Conservation (phyloP, 2,329 filamentous ascomycete genomes). For the Cordyceps javanica region DNA sequence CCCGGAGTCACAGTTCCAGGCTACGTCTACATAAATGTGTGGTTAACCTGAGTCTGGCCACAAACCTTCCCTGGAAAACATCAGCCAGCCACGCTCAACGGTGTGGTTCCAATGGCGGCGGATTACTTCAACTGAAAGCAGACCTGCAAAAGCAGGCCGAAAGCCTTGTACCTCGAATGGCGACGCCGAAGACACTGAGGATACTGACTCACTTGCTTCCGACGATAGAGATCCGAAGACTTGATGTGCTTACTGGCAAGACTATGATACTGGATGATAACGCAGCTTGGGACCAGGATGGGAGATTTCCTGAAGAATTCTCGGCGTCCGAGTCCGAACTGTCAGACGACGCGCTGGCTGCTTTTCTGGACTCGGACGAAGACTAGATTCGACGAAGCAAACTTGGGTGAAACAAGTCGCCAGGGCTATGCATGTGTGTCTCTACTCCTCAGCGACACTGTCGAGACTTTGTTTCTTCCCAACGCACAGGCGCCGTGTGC, state of each 20-base stretch:
- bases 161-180: constrained; percentile 14
- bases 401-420: too few relatives aligned
- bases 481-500: too few relatives aligned
- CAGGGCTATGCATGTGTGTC: too few relatives aligned
- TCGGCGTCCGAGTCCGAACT: constrained; percentile 15
- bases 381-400: neutral
- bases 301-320: constrained; percentile 13
- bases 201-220: constrained; percentile 17
- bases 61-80: constrained; percentile 9
- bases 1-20: neutral
- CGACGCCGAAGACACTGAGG: constrained; percentile 14
- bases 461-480: too few relatives aligned
- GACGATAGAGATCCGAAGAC: constrained; percentile 13
- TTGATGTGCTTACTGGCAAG: constrained; percentile 18
- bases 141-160: constrained; percentile 16
- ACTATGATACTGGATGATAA: constrained; percentile 16
- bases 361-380: constrained; percentile 2
- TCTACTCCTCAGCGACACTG: too few relatives aligned
- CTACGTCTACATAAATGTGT: constrained; percentile 13
- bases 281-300: constrained; percentile 18
- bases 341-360: constrained; percentile 13
- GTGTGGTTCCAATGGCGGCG: constrained; percentile 9
- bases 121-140: constrained; percentile 14
- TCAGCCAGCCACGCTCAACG: constrained; percentile 15
- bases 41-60: constrained; percentile 16